Conservation (phyloP, 257 asterid genomes). For the Salvia hispanica region DNA sequence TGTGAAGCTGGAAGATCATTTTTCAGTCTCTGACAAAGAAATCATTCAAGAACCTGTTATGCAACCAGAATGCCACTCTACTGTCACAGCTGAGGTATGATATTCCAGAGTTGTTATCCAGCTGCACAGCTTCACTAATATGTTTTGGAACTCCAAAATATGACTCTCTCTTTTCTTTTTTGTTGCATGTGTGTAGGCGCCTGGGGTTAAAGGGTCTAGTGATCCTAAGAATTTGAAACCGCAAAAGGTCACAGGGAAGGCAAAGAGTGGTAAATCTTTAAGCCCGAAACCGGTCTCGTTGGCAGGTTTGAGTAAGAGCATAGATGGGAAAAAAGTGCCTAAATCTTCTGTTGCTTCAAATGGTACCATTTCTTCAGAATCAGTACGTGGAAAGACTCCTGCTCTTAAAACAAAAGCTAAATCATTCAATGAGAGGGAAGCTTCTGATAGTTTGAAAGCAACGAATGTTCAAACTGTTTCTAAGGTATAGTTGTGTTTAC, state of each 20-base stretch:
- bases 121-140: neutral
- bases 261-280: constrained; percentile 43
- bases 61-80: constrained; percentile 35
- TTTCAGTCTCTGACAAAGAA: constrained; percentile 26
- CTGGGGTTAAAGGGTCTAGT: constrained; percentile 32
- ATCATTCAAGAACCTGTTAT: constrained; percentile 31
- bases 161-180: neutral
- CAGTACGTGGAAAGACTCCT: constrained; percentile 30
- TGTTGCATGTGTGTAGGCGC: constrained; percentile 33
- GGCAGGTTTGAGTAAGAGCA: constrained; percentile 37
- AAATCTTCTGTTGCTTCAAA: constrained; percentile 48
- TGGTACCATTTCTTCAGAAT: constrained; percentile 39
- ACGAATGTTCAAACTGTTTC: constrained; percentile 26
- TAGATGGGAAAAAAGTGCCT: constrained; percentile 38
- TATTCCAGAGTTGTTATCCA: neutral
- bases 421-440: constrained; percentile 43
- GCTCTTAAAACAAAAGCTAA: constrained; percentile 37
- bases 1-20: constrained; percentile 39
- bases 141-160: constrained; percentile 6
- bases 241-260: constrained; percentile 34
- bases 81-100: constrained; percentile 33
- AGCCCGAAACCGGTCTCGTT: constrained; percentile 33
- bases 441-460: constrained; percentile 33
- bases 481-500: constrained; percentile 37
- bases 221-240: constrained; percentile 40